phyloP scores from a whole-genome alignment of 805 yeast genomes.

The Yamadazyma laniorum region DNA sequence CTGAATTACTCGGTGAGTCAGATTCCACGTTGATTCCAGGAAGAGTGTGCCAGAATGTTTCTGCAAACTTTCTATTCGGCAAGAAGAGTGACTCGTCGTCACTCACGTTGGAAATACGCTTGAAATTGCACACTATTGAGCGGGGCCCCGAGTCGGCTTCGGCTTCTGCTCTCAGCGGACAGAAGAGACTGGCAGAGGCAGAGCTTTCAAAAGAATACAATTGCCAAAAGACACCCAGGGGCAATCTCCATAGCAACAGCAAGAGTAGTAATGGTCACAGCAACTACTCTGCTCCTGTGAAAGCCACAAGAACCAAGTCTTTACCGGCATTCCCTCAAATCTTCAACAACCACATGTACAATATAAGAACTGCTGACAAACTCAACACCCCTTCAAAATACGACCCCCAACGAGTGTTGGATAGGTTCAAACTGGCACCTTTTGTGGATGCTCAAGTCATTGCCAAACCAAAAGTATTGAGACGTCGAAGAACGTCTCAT shows the following conservation, averaged over 20 bases:
- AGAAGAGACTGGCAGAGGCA: not conserved
- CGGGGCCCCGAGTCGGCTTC: slow-evolving; percentile 2
- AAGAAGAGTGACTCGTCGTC: slow-evolving; percentile 34
- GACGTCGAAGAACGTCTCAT: slow-evolving; percentile 15
- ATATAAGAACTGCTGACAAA: slow-evolving; percentile 43
- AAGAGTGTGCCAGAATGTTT: slow-evolving; percentile 57
- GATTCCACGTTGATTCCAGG: slow-evolving; percentile 41
- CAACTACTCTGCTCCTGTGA: slow-evolving; percentile 22
- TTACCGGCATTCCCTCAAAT: slow-evolving; percentile 41
- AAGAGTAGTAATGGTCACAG: too few species aligned
- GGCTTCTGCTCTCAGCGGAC: not conserved
- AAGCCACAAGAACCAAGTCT: slow-evolving; percentile 45
- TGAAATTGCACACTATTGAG: slow-evolving; percentile 46
- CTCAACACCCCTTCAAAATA: slow-evolving; percentile 36
- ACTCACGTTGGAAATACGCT: slow-evolving; percentile 56
- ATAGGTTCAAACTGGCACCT: slow-evolving; percentile 46
- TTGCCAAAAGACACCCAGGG: not conserved
- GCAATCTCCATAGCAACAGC: too few species aligned
- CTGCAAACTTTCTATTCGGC: slow-evolving; percentile 42
- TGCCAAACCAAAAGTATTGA: slow-evolving; percentile 31
- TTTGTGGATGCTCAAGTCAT: slow-evolving; percentile 41
- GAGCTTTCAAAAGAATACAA: slow-evolving; percentile 5
- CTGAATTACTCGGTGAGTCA: slow-evolving; percentile 26
- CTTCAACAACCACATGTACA: slow-evolving; percentile 38
- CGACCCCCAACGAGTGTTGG: slow-evolving; percentile 41